Evolutionary conservation across 345 rosid genomes (phyloP).

Genomic region (Syzygium aqueum): DNA sequence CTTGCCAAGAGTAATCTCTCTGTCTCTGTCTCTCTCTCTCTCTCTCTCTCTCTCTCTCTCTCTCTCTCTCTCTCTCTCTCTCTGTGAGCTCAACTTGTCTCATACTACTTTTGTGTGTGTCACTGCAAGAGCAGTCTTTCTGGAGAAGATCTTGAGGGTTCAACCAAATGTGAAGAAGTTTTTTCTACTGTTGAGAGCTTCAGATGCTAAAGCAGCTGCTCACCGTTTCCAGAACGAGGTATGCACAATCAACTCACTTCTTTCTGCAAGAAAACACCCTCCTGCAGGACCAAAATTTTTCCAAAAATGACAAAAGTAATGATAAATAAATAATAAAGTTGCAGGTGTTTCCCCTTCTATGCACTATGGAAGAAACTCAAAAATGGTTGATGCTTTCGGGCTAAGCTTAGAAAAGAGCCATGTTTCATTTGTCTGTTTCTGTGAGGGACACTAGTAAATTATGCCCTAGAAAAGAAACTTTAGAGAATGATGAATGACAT

Average conservation of each 20-base stretch:
- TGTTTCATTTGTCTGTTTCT: background rate
- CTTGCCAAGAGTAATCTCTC: conserved; percentile 40
- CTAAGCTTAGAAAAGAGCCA: background rate
- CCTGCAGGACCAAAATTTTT: background rate
- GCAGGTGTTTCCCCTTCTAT: no score
- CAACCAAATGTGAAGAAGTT: conserved; percentile 79
- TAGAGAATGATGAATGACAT: background rate
- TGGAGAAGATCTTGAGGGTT: conserved; percentile 74
- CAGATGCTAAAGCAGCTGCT: conserved; percentile 55
- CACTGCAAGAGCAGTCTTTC: conserved; percentile 34
- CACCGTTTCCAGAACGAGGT: conserved; percentile 69
- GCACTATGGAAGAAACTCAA: background rate
- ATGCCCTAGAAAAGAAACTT: background rate
- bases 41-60: no score
- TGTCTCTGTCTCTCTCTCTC: background rate
- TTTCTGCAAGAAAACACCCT: background rate
- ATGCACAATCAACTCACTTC: background rate
- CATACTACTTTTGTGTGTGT: background rate
- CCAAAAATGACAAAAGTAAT: background rate
- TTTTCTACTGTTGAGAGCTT: conserved; percentile 68
- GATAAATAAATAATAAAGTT: background rate
- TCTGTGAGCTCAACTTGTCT: background rate
- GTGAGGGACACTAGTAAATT: background rate
- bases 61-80: background rate
- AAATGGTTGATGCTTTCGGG: background rate